Evolutionary conservation across 768 basidiomycete genomes (phyloP).

Genomic region (Scleroderma citrinum): DNA sequence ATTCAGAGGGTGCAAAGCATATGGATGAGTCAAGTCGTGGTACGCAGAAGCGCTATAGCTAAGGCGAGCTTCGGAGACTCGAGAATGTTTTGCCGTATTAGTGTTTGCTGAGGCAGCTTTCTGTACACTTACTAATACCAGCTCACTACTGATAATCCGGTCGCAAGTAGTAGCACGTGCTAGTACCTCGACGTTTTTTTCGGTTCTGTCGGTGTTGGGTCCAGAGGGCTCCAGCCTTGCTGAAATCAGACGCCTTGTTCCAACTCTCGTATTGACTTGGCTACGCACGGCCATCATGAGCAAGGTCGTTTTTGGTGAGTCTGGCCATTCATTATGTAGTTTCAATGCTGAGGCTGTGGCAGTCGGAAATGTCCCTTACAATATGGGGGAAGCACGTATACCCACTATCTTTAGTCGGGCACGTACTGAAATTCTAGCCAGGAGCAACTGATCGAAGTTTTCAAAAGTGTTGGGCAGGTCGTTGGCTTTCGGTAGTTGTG

Average conservation of each 20-base stretch:
- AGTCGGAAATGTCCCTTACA: conserved; percentile 91
- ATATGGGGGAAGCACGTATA: conserved; percentile 64
- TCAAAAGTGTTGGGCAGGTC: conserved; percentile 84
- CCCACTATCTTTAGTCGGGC: background rate
- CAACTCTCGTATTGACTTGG: too few relatives aligned
- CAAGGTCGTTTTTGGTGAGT: conserved; percentile 69
- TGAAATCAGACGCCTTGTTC: background rate
- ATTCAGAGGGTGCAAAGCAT: too few relatives aligned
- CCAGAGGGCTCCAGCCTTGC: background rate
- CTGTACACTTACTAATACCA: too few relatives aligned
- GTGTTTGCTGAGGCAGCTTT: too few relatives aligned
- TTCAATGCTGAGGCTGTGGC: conserved; percentile 4
- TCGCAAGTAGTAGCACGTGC: background rate
- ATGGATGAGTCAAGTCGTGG: too few relatives aligned
- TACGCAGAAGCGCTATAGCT: too few relatives aligned
- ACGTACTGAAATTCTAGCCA: conserved; percentile 19
- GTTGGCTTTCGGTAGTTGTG: conserved; percentile 72
- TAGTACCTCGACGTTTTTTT: too few relatives aligned
- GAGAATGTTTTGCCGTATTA: too few relatives aligned
- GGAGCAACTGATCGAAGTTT: conserved; percentile 84
- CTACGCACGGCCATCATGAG: conserved; percentile 42
- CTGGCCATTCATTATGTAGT: background rate
- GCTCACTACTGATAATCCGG: background rate
- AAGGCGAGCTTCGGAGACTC: too few relatives aligned
- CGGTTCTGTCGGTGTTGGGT: background rate